phyloP scores from a whole-genome alignment of 2,329 filamentous ascomycete genomes.

The Myriangium duriaei region DNA sequence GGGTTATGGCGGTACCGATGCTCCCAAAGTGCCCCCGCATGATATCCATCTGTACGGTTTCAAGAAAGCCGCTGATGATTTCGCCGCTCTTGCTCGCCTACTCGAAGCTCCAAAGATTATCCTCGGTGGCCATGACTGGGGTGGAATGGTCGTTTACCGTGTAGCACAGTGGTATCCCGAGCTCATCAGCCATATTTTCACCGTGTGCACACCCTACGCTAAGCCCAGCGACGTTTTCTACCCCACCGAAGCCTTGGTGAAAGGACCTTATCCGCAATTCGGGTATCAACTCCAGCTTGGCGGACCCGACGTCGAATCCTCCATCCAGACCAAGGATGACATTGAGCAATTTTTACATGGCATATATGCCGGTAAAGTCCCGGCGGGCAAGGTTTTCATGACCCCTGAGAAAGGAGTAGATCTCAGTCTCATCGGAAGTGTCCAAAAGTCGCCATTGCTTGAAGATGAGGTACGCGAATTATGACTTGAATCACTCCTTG shows the following conservation, averaged over 20 bases:
- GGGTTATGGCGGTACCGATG: conserved; percentile 62
- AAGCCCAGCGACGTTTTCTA: conserved; percentile 20
- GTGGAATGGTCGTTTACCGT: conserved; percentile 65
- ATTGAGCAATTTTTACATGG: conserved; percentile 59
- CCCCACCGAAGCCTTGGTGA: conserved; percentile 48
- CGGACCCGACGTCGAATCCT: conserved; percentile 43
- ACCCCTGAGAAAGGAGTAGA: conserved; percentile 48
- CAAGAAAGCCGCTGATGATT: conserved; percentile 61
- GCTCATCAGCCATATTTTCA: conserved; percentile 63
- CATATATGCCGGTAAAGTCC: conserved; percentile 54
- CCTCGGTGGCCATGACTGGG: conserved; percentile 87
- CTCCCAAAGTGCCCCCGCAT: conserved; percentile 10
- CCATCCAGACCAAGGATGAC: conserved; percentile 29
- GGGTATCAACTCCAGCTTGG: conserved; percentile 74
- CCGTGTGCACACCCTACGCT: conserved; percentile 64
- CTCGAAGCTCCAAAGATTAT: conserved; percentile 50
- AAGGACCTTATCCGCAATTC: conserved; percentile 52
- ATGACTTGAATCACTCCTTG: too few relatives aligned
- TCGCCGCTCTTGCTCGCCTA: conserved; percentile 56
- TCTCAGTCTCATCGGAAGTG: conserved; percentile 47
- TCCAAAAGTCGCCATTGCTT: conserved; percentile 48
- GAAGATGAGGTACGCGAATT: conserved; percentile 42
- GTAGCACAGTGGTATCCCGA: conserved; percentile 60
- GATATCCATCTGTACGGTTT: conserved; percentile 10
- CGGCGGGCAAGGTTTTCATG: conserved; percentile 46